Conservation (phyloP, 768 basidiomycete species). For the Tulasnella sp. region DNA sequence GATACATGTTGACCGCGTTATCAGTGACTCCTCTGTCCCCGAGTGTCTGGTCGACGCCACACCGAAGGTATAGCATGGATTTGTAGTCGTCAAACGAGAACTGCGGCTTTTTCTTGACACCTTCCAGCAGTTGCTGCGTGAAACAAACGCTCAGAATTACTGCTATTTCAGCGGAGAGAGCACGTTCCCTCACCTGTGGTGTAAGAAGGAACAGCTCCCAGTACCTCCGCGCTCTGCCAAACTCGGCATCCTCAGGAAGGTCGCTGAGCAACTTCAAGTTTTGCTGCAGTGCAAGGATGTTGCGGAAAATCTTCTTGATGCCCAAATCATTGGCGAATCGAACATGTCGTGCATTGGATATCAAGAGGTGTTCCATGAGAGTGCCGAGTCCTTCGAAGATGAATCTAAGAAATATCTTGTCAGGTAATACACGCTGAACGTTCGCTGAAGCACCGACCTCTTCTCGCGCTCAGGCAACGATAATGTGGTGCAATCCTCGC, state of each 20-base stretch:
- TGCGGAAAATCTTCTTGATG: conserved; percentile 80
- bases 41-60: conserved; percentile 65
- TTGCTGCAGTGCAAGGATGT: conserved; percentile 89
- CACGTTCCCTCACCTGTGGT: conserved; percentile 57
- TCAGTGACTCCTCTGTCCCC: conserved; percentile 41
- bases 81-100: conserved; percentile 94
- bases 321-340: conserved; percentile 68
- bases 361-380: conserved; percentile 79
- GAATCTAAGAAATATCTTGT: conserved; percentile 52
- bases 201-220: conserved; percentile 72
- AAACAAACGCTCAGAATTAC: background rate
- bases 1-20: conserved; percentile 72
- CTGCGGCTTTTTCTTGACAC: conserved; percentile 52
- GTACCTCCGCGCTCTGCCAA: conserved; percentile 73
- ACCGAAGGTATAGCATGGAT: conserved; percentile 83
- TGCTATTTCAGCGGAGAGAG: background rate
- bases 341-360: conserved; percentile 68
- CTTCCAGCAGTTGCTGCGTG: conserved; percentile 68
- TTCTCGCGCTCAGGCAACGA: conserved; percentile 61
- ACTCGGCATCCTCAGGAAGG: conserved; percentile 58
- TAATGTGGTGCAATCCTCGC: conserved; percentile 61
- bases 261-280: conserved; percentile 66
- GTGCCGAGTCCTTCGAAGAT: conserved; percentile 80
- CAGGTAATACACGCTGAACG: conserved; percentile 23
- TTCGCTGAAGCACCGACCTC: conserved; percentile 48